phyloP scores from a whole-genome alignment of 495 filamentous ascomycete species.

The Immersiella caudata region DNA sequence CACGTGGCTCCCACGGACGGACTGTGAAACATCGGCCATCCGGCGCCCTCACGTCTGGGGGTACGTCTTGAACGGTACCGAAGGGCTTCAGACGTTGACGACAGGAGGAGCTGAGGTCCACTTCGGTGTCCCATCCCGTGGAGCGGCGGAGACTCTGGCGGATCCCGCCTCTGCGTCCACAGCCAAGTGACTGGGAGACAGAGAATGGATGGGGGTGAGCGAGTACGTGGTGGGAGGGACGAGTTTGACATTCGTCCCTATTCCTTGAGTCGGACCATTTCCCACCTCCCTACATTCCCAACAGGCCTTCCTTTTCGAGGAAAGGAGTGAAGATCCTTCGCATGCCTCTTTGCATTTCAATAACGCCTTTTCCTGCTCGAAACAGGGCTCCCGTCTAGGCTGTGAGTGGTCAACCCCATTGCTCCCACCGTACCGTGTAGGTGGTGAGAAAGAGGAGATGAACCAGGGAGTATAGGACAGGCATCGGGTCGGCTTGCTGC shows the following conservation, averaged over 20 bases:
- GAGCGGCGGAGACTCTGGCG: constrained; percentile 5
- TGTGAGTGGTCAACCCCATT: too few relatives aligned
- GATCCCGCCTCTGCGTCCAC: constrained; percentile 2
- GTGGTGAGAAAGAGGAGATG: constrained; percentile 1
- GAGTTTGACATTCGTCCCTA: too few relatives aligned
- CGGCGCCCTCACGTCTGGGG: constrained; percentile 9
- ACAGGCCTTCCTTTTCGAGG: too few relatives aligned
- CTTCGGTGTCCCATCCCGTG: constrained; percentile 5
- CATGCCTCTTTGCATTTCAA: too few relatives aligned
- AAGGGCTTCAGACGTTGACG: constrained; percentile 14
- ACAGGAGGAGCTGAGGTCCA: constrained; percentile 19
- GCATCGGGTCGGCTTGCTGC: background rate
- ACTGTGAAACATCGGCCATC: constrained; percentile 25
- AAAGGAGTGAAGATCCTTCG: too few relatives aligned
- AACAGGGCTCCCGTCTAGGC: too few relatives aligned
- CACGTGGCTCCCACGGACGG: constrained; percentile 29
- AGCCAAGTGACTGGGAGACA: constrained; percentile 10
- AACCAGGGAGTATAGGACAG: background rate
- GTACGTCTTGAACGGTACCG: constrained; percentile 14
- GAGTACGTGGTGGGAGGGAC: too few relatives aligned
- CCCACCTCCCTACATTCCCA: too few relatives aligned
- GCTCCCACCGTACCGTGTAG: too few relatives aligned
- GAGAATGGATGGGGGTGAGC: background rate
- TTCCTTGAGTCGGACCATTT: too few relatives aligned
- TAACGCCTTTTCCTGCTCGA: too few relatives aligned